Evolutionary conservation across 1,284 basidiomycete genomes (phyloP).

Genomic region (Apiotrichum domesticum): DNA sequence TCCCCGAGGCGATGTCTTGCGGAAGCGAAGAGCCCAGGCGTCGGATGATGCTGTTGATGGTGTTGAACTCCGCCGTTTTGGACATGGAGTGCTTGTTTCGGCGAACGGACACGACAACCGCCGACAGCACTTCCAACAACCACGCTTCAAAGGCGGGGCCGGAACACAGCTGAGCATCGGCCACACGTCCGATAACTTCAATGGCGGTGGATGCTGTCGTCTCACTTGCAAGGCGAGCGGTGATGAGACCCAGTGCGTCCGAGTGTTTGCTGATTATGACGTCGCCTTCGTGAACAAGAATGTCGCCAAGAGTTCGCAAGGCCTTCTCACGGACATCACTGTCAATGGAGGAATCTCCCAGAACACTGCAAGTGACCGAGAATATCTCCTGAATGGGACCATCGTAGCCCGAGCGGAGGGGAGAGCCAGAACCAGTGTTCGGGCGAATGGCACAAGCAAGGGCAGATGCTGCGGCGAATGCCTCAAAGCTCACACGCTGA

Average conservation of each 20-base stretch:
- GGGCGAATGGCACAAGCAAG: constrained; percentile 49
- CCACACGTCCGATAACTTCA: constrained; percentile 49
- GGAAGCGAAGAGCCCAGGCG: constrained; percentile 60
- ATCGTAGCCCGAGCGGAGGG: constrained; percentile 29
- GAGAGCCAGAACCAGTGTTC: constrained; percentile 25
- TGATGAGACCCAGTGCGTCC: constrained; percentile 59
- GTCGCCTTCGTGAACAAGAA: constrained; percentile 81
- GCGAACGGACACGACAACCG: constrained; percentile 68
- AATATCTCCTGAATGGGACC: constrained; percentile 65
- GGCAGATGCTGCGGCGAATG: constrained; percentile 56
- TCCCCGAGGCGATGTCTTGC: constrained; percentile 54
- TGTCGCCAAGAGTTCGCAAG: constrained; percentile 72
- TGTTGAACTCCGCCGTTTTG: constrained; percentile 66
- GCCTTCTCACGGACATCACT: constrained; percentile 80
- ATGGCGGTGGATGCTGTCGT: constrained; percentile 51
- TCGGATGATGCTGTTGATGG: constrained; percentile 54
- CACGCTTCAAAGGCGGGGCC: constrained; percentile 57
- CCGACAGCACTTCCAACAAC: constrained; percentile 71
- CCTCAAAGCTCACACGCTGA: constrained; percentile 58
- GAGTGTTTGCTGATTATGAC: constrained; percentile 47
- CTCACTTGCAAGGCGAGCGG: constrained; percentile 62
- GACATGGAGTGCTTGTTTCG: constrained; percentile 75
- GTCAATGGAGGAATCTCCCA: constrained; percentile 78
- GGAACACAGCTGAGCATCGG: constrained; percentile 45
- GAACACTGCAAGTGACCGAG: constrained; percentile 61